Base-by-base conservation (phyloP, 805 yeast genomes). In the Millerozyma acaciae region DNA sequence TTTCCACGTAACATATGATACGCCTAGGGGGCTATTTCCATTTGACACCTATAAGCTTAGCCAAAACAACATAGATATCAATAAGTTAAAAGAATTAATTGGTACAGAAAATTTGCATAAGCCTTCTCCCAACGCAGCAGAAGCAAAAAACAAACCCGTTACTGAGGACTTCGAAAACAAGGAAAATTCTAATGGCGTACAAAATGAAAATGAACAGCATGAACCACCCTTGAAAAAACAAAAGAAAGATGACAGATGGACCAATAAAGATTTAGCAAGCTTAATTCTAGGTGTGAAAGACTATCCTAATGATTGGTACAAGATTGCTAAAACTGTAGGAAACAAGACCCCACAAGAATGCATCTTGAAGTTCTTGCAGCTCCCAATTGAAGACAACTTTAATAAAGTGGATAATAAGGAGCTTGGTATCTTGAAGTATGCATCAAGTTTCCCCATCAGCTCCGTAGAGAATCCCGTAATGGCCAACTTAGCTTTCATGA, bases 21-120 rank as follows among this genome's bases (percentile, higher is more conserved):
- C 95, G 0, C 97, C 97, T 30, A 70, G 95, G 43, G 97, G 97
- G 0, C 63, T 87, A 47, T 88, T 86, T 54, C 97, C 97, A 13
- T 89, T 87, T 60, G 89, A 87, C 54, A 78, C 89, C 17, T 84
- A 78, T 60, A 82, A 80, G 40, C 74, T 80, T 27, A 76, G 80
- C 8, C 69, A 76, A 3, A 78, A 80, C 15, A 21, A 67, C 58
- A 53, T 55, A 51, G 75, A 60, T 60, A 64, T 54, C 21, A 50
- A 48, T 6, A 65, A 55, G 34, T 44, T 63, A 30, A 64, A 56
- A 41, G 53, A 47, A 34, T 40, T 64, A 25, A 42, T 56, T 38
- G 43, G 39, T 32, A 35, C 39, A 23, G 43, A 45, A 21, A 31
- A 36, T 12, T 8, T 15, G 19, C 20, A 33, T 39, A 26, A 30